These are phyloP conservation scores for Crithidia bombi DNA, from an alignment of 208 protist genomes.

Conservation along the genomic window DNA sequence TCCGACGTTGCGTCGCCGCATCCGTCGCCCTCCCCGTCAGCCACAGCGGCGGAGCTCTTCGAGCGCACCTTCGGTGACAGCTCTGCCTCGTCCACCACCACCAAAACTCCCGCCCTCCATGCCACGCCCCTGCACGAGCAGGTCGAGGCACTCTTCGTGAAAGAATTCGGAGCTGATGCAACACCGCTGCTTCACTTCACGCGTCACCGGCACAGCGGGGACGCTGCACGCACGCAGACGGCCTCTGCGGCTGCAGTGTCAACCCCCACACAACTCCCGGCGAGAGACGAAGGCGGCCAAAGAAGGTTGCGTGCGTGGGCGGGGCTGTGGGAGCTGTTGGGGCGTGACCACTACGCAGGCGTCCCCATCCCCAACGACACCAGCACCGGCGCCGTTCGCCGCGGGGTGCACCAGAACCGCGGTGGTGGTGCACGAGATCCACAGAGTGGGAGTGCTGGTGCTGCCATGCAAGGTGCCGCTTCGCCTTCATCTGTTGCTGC, in stretches of 20 bases:
- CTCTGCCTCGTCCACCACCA: too few species aligned
- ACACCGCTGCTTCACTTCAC: not conserved
- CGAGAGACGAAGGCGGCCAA: not conserved
- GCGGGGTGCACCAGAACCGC: not conserved
- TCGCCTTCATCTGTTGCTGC: too few species aligned
- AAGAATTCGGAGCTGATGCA: not conserved
- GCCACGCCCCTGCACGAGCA: not conserved
- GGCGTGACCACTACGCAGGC: slow-evolving; percentile 5
- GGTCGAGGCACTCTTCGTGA: not conserved
- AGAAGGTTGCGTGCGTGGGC: not conserved
- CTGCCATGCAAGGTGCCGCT: too few species aligned
- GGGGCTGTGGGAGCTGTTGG: slow-evolving; percentile 9
- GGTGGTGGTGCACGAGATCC: too few species aligned
- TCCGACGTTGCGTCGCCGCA: too few species aligned
- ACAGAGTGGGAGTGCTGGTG: too few species aligned
- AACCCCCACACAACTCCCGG: not conserved
- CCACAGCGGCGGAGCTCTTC: too few species aligned
- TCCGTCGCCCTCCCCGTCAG: too few species aligned
- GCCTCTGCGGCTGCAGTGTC: not conserved
- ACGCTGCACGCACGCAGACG: not conserved
- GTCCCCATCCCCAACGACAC: slow-evolving; percentile 3
- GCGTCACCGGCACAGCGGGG: not conserved
- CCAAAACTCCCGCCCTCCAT: too few species aligned
- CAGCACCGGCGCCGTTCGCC: too few species aligned
- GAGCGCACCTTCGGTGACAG: too few species aligned